Evolutionary conservation across 495 filamentous ascomycete species (phyloP).

Genomic region (Aspergillus sclerotioniger): DNA sequence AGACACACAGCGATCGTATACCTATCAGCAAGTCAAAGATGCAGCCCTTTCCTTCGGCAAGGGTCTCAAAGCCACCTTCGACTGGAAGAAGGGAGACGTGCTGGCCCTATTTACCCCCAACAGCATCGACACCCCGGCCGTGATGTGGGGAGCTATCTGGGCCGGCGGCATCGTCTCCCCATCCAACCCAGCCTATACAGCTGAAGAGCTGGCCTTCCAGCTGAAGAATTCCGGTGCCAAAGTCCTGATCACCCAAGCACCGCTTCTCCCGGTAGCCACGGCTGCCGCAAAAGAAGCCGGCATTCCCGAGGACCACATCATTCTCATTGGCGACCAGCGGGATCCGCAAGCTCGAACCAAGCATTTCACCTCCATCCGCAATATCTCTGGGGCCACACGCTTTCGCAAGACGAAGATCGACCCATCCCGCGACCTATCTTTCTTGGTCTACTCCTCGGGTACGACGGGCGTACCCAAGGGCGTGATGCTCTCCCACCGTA

Average conservation of each 20-base stretch:
- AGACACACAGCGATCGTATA: slow-evolving; percentile 70
- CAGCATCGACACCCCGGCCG: slow-evolving; percentile 65
- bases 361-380: slow-evolving; percentile 73
- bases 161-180: slow-evolving; percentile 79
- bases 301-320: slow-evolving; percentile 61
- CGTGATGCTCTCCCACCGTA: slow-evolving; percentile 82
- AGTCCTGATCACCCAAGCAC: slow-evolving; percentile 68
- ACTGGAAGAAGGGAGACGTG: slow-evolving; percentile 81
- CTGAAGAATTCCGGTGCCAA: slow-evolving; percentile 78
- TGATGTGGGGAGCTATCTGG: slow-evolving; percentile 81
- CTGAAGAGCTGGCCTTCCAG: slow-evolving; percentile 84
- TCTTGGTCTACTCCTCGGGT: slow-evolving; percentile 81
- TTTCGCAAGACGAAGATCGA: slow-evolving; percentile 46
- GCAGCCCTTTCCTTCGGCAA: slow-evolving; percentile 73
- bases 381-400: slow-evolving; percentile 50
- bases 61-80: slow-evolving; percentile 66
- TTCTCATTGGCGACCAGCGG: slow-evolving; percentile 73
- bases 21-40: slow-evolving; percentile 62
- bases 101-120: slow-evolving; percentile 72
- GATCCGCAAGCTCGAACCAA: slow-evolving; percentile 59
- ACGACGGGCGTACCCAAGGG: slow-evolving; percentile 92
- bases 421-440: slow-evolving; percentile 53
- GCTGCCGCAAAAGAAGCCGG: slow-evolving; percentile 68
- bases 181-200: slow-evolving; percentile 85
- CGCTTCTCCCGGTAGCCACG: slow-evolving; percentile 58